Evolutionary conservation across 352 stramenopile species (phyloP), one percentile per base, ranked within the genome.

Genomic region (Pythium inflatum): DNA sequence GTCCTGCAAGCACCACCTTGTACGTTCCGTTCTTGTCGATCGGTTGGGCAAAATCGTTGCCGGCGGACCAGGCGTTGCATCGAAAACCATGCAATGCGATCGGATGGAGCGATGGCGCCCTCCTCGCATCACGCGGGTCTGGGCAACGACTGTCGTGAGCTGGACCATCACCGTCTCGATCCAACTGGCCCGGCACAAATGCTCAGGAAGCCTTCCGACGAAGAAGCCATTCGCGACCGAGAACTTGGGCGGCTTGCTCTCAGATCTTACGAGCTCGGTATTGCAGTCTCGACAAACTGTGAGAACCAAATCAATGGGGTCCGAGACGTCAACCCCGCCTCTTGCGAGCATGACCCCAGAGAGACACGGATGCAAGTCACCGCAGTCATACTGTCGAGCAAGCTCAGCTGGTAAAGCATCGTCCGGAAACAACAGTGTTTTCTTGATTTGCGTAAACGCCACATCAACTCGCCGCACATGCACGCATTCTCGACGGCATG

Each of bases 161-260:
- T 78, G 66, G 0, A 62, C 71, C 66, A 80, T 57, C 1, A 57
- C 22, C 22, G 22, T 55, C 25, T 55, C 48, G 27, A 55, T 55
- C 48, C 66, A 73, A 14, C 53, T 70, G 2, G 62, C 49, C 8
- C 66, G 27, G 0, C 7, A 12, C 1, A 77, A 25, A 1, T 62
- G 2, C 2, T 28, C 5, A 11, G 70, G 70, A 13, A 22, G 72
- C 45, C 4, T 1, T 13, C 70, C 71, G 9, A 74, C 30, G 22
- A 38, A 74, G 24, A 77, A 77, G 5, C 71, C 66, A 34, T 77
- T 77, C 2, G 69, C 69, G 24, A 77, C 74, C 9, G 71, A 46
- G 27, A 54, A 74, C n/a, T 67, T 77, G 3, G 71, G 71, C 3
- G 65, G 25, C 27, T 55, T 3, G 24, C 7, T 3, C 18, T 34